Base-by-base conservation (phyloP, 2,329 filamentous ascomycete species). In the Ceratocystiopsis minuta region DNA sequence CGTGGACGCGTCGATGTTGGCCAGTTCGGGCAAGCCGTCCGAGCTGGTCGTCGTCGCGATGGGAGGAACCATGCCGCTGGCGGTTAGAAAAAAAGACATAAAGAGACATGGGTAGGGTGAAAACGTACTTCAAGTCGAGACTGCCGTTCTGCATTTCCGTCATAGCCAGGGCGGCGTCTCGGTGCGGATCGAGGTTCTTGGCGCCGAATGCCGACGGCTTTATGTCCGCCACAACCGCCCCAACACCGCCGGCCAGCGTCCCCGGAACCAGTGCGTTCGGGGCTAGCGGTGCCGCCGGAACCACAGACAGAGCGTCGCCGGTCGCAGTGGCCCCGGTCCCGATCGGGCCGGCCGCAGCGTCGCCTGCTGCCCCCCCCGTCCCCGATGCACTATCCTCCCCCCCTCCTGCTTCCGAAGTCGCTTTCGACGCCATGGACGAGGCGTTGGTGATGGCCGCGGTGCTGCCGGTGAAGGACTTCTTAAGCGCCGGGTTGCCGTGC, bases 151-250 rank as follows among this genome's bases (percentile, higher is more conserved):
- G 74, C 61, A 79, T 65, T 53, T 75, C 72, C 2, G 75, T 67
- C 73, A 78, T 78, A 38, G 73, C 71, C 35, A 78, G 55, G 1
- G 75, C 74, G 0, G 74, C 74, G 49, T 76, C 69, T 46, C 75
- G 70, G 39, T 76, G 70, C 11, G 70, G 64, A 46, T 75, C 68
- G 16, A 64, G 55, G 11, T 54, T 53, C 24, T 28, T 28, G 4
- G 24, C 2, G 24, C 24, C 11, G 7, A 9, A 28, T 10, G 24
- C 24, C 7, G 24, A 9, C 9, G 24, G 24, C 24, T 28, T 28
- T 2, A 28, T 6, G 24, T 28, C 24, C 6, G 24, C 24, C 24
- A 28, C 7, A 6, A 28, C 24, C 24, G 24, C 6, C 24, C 24
- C 24, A 28, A 28, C 24, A 6, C 6, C 9, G 24, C 24, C 24